These are phyloP conservation scores for Diplodia sapinea DNA, from an alignment of 2,329 filamentous ascomycete genomes.

Conservation along the genomic window DNA sequence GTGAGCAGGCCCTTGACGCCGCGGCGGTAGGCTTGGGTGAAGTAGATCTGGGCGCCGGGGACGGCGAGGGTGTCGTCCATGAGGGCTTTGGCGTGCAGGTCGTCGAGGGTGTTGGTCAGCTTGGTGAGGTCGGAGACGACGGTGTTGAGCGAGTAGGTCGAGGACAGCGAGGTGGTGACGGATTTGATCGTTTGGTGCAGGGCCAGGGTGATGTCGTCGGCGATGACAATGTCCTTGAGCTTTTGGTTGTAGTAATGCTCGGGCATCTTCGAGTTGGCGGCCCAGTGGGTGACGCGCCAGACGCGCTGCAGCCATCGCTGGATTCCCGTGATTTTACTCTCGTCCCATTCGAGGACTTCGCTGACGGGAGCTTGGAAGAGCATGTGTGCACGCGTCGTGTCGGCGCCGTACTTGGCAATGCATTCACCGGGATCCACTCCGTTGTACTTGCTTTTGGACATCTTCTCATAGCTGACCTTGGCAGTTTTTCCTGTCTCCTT, in stretches of 20 bases:
- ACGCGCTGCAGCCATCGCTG: slow-evolving; percentile 79
- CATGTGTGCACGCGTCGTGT: slow-evolving; percentile 84
- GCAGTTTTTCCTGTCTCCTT: slow-evolving; percentile 64
- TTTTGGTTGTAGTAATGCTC: neutral
- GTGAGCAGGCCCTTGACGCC: slow-evolving; percentile 62
- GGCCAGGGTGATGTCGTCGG: slow-evolving; percentile 64
- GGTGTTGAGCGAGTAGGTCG: slow-evolving; percentile 80
- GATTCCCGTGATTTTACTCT: slow-evolving; percentile 78
- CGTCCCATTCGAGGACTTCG: slow-evolving; percentile 88
- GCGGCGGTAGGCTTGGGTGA: slow-evolving; percentile 50
- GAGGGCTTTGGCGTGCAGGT: slow-evolving; percentile 46
- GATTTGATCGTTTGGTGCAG: slow-evolving; percentile 71
- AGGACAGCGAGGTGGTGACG: slow-evolving; percentile 71
- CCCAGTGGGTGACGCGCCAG: slow-evolving; percentile 50
- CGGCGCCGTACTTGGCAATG: slow-evolving; percentile 77
- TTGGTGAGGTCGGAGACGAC: slow-evolving; percentile 82
- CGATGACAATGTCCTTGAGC: slow-evolving; percentile 43
- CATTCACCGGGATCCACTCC: slow-evolving; percentile 80
- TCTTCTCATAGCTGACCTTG: slow-evolving; percentile 79
- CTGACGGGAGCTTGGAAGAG: slow-evolving; percentile 85
- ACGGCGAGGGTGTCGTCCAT: slow-evolving; percentile 46
- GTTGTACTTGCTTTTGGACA: slow-evolving; percentile 95
- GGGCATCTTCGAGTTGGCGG: neutral
- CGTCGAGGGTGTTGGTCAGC: slow-evolving; percentile 68
- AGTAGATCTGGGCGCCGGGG: slow-evolving; percentile 52